A percentile compares a stretch with the other conserved stretches of the same genome.
phyloP scores from a whole-genome alignment of 371 early-diverging fungal genomes.

The Mucor irregularis region DNA sequence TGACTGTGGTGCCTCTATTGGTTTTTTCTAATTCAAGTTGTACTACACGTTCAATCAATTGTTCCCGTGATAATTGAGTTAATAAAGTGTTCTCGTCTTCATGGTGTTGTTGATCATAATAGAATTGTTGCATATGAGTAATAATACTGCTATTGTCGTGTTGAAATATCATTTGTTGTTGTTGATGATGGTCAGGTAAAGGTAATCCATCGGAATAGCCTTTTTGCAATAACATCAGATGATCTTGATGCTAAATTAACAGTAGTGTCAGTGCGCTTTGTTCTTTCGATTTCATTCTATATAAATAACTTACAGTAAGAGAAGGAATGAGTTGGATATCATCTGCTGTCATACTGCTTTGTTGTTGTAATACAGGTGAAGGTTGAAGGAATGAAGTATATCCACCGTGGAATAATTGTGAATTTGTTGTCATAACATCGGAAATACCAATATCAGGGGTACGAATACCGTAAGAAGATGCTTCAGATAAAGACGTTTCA shows the following conservation, averaged over 20 bases:
- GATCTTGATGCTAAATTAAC: conserved; percentile 26
- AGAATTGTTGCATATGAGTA: conserved; percentile 1
- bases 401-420: conserved; percentile 1
- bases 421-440: conserved; percentile 1
- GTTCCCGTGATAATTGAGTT: conserved; percentile 30
- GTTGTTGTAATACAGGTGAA: neutral
- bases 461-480: conserved; percentile 22
- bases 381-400: conserved; percentile 9
- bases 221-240: conserved; percentile 24
- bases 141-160: neutral
- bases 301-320: conserved; percentile 12
- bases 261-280: conserved; percentile 15
- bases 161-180: neutral
- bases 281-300: neutral
- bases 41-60: conserved; percentile 42
- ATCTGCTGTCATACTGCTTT: conserved; percentile 1
- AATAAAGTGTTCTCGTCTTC: conserved; percentile 6
- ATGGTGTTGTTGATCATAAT: conserved; percentile 4
- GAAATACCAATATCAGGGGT: conserved; percentile 24
- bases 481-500: conserved; percentile 7
- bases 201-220: conserved; percentile 11
- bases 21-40: conserved; percentile 39
- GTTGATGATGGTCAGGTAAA: neutral
- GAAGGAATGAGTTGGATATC: conserved; percentile 3
- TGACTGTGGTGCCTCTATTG: neutral